Base-by-base conservation (phyloP, 768 basidiomycete genomes). In the Melanogaster broomeanus region DNA sequence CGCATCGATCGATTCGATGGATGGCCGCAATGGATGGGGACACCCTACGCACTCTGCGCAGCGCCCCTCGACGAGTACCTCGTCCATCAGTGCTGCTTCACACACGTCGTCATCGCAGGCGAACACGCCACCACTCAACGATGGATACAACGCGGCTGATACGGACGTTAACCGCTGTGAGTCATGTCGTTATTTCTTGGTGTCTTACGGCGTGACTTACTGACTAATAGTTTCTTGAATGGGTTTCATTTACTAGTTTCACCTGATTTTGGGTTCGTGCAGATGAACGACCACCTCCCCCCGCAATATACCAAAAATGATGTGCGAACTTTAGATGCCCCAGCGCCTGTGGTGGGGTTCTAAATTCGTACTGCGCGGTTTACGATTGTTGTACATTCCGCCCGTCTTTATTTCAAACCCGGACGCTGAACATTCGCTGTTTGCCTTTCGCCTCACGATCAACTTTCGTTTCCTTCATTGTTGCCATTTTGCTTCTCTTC, bases 131-230 rank as follows among this genome's bases (percentile, higher is more conserved):
- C 89, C 88, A 22, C 79, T 87, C 50, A 73, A 71, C 42, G 79
- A 85, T 51, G 83, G 85, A 48, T 83, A 78, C 53, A 85, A 83
- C 50, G 63, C 62, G 16, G 78, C 78, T 58, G 86, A 86, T 57
- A 84, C 87, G 50, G 87, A 88, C 70, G 87, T 91, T 67, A 87
- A 84, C 65, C 83, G 89, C 71, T 91, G 89, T 91, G 74, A 85
- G 89, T 87, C 56, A 61, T 55, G 50, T 61, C 48, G 49, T 51
- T 35, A 58, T 54, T 42, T 44, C 25, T 57, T 59, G n/a, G 21
- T 53, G 48, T 62, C 60, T 69, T 69, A 69, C 67, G 63, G 68
- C 62, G 72, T 74, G 65, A 63, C 69, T 74, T 76, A 77, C 75
- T 79, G 73, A 80, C 74, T 50, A 52, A 46, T 64, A 74, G 71